Conservation (phyloP, 495 filamentous ascomycete genomes). For the Articulospora tetracladia region DNA sequence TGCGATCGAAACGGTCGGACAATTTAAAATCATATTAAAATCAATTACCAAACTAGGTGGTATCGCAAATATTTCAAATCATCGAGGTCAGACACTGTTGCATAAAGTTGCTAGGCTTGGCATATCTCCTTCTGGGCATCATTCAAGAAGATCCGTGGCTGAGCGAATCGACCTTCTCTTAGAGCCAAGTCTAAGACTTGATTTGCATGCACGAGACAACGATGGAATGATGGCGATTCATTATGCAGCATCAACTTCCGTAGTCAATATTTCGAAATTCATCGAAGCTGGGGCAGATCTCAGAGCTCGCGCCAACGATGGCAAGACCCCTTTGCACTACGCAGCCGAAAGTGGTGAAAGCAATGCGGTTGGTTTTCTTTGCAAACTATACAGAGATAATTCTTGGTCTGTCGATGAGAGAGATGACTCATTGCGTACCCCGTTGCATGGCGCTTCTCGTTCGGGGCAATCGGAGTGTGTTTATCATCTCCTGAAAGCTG, state of each 20-base stretch:
- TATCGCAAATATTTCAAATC: neutral
- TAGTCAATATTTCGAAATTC: neutral
- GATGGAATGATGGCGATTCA: neutral
- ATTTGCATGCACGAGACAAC: neutral
- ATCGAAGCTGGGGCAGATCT: neutral
- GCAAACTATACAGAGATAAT: slow-evolving; percentile 20
- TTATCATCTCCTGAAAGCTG: slow-evolving; percentile 28
- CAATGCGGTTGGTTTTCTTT: slow-evolving; percentile 31
- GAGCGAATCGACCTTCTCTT: neutral
- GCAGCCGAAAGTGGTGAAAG: slow-evolving; percentile 19
- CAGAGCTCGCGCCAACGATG: neutral
- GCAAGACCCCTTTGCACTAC: slow-evolving; percentile 1
- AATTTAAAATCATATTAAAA: neutral
- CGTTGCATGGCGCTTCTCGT: slow-evolving; percentile 34
- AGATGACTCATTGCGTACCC: slow-evolving; percentile 15
- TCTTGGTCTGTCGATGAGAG: slow-evolving; percentile 12
- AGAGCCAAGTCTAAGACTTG: neutral
- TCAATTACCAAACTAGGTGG: neutral
- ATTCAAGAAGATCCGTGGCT: neutral
- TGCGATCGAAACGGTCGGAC: neutral
- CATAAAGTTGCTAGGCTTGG: neutral
- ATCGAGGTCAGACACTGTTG: neutral
- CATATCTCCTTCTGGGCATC: neutral
- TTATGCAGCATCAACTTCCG: neutral
- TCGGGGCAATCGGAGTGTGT: slow-evolving; percentile 36